Conservation (phyloP, 257 asterid species). For the Fraxinus anomala region DNA sequence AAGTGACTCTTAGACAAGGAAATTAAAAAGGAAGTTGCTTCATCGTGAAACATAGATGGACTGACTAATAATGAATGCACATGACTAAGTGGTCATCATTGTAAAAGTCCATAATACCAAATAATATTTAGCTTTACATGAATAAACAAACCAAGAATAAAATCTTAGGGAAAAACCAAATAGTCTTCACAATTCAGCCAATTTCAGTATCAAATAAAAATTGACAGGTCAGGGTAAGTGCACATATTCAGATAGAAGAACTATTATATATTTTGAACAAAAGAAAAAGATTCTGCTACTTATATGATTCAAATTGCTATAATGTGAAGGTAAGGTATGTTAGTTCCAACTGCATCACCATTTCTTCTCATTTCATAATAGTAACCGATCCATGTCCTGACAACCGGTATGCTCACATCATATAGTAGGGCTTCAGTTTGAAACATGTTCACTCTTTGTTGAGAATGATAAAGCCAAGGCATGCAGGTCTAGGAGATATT, state of each 20-base stretch:
- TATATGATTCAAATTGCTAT: neutral
- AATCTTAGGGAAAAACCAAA: neutral
- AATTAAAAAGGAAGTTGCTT: slow-evolving; percentile 15
- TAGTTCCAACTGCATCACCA: neutral
- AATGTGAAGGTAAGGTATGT: neutral
- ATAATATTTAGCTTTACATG: slow-evolving; percentile 2
- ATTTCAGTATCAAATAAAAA: neutral
- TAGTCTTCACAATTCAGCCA: slow-evolving; percentile 8
- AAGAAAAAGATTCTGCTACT: neutral
- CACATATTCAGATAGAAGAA: neutral
- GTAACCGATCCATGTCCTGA: neutral
- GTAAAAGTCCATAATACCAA: neutral
- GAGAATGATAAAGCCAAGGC: neutral
- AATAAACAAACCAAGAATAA: slow-evolving; percentile 1
- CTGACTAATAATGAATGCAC: slow-evolving; percentile 10
- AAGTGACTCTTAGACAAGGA: slow-evolving; percentile 18
- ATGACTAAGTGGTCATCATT: neutral
- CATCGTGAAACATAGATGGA: neutral
- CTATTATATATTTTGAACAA: neutral
- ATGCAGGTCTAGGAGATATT: neutral
- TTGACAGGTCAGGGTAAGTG: slow-evolving; percentile 6
- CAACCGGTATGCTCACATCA: neutral
- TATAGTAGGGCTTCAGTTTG: slow-evolving; percentile 3
- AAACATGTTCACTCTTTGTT: neutral
- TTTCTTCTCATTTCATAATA: slow-evolving; percentile 7